phyloP scores from a whole-genome alignment of 2,329 filamentous ascomycete species.

The Blumeria graminis region DNA sequence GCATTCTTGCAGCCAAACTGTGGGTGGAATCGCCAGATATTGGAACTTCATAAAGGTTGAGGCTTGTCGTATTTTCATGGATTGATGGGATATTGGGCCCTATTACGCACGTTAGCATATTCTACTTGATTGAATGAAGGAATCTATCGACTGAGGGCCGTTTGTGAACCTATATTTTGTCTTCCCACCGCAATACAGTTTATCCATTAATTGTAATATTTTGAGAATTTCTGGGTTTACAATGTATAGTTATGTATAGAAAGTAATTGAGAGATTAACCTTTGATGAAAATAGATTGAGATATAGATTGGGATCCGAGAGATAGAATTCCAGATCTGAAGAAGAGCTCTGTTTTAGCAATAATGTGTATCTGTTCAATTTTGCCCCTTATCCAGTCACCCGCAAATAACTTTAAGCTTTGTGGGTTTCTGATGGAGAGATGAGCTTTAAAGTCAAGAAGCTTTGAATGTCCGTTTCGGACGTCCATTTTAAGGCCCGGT shows the following conservation, averaged over 20 bases:
- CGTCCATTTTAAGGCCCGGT: conserved; percentile 49
- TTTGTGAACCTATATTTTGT: too few species aligned
- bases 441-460: conserved; percentile 58
- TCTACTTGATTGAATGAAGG: too few species aligned
- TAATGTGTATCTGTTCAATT: conserved; percentile 43
- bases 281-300: conserved; percentile 56
- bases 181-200: too few species aligned
- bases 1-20: conserved; percentile 60
- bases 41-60: conserved; percentile 53
- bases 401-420: conserved; percentile 54
- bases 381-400: conserved; percentile 75
- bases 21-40: conserved; percentile 21
- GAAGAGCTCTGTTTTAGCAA: conserved; percentile 47
- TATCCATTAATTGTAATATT: too few species aligned
- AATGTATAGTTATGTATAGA: conserved; percentile 14
- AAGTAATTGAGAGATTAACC: conserved; percentile 50
- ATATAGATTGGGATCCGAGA: conserved; percentile 52
- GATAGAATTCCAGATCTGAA: conserved; percentile 60
- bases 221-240: too few species aligned
- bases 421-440: conserved; percentile 48
- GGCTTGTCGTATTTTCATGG: conserved; percentile 54
- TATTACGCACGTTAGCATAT: too few species aligned
- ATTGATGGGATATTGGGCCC: conserved; percentile 26
- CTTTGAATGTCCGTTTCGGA: conserved; percentile 57
- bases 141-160: too few species aligned